These are phyloP conservation scores for Lachancea quebecensis DNA, from an alignment of 805 yeast species.

Conservation along the genomic window DNA sequence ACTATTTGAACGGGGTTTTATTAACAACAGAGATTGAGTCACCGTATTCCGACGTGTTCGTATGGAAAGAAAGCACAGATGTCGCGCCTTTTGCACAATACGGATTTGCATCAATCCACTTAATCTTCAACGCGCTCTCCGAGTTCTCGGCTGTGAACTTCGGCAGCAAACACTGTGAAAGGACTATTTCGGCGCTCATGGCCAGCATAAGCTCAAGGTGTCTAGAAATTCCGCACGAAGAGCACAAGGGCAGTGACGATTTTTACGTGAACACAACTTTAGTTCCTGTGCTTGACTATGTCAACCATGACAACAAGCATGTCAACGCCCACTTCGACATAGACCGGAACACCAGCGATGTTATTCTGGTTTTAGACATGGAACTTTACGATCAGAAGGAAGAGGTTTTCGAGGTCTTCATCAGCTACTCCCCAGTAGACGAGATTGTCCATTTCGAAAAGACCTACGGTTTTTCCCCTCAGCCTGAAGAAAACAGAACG, in stretches of 20 bases:
- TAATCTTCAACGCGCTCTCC: conserved; percentile 1
- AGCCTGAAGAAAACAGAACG: conserved; percentile 1
- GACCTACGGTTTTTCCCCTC: conserved; percentile 44
- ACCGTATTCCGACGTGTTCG: conserved; percentile 1
- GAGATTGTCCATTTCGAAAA: conserved; percentile 36
- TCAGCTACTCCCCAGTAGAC: conserved; percentile 39
- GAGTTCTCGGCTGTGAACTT: conserved; percentile 2
- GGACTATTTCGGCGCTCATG: conserved; percentile 20
- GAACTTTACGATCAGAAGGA: conserved; percentile 4
- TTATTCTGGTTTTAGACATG: conserved; percentile 34
- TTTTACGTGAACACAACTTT: conserved; percentile 46
- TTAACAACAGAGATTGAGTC: conserved; percentile 12
- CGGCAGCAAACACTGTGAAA: not conserved
- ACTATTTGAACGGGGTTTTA: conserved; percentile 20
- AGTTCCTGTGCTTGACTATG: conserved; percentile 64
- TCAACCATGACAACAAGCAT: conserved; percentile 44
- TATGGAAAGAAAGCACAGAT: not conserved
- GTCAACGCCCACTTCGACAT: conserved; percentile 56
- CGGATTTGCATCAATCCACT: not conserved
- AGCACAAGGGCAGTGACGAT: conserved; percentile 28
- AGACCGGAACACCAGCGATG: conserved; percentile 40
- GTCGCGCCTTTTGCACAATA: conserved; percentile 3
- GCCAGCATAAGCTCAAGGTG: conserved; percentile 53
- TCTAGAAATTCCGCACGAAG: conserved; percentile 55
- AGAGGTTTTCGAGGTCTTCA: conserved; percentile 34